Percentiles rank a stretch among this genome's conserved stretches.
phyloP scores from a whole-genome alignment of 139 green algal species.

The Deuterostichococcus epilithicus region DNA sequence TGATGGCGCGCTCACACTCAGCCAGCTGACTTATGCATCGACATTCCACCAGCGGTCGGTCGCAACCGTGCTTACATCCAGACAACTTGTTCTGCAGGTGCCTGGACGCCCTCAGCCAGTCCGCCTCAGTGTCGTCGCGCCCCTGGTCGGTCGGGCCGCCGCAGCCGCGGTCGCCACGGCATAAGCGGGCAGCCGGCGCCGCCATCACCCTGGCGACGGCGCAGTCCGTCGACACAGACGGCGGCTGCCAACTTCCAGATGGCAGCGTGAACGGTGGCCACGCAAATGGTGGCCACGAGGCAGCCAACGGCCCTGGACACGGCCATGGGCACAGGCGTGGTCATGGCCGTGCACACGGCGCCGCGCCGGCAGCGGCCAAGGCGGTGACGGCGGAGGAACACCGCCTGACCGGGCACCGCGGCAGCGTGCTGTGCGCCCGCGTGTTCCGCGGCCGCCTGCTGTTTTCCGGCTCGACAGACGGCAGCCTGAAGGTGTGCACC shows the following conservation, averaged over 20 bases:
- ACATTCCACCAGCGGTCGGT: too few relatives aligned
- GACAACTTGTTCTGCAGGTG: constrained; percentile 21
- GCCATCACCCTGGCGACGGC: too few relatives aligned
- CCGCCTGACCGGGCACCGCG: constrained; percentile 65
- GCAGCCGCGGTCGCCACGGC: neutral
- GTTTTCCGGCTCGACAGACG: constrained; percentile 64
- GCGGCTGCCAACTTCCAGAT: too few relatives aligned
- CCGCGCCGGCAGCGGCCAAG: neutral
- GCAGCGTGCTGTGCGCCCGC: constrained; percentile 51
- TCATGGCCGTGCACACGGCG: neutral
- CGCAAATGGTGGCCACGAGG: too few relatives aligned
- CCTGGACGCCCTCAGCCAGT: constrained; percentile 61
- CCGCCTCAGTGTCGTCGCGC: constrained; percentile 14
- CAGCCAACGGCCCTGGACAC: too few relatives aligned
- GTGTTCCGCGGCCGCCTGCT: constrained; percentile 42
- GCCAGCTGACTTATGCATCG: too few relatives aligned
- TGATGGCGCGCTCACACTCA: too few relatives aligned
- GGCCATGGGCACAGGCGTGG: too few relatives aligned
- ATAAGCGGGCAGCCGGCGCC: neutral
- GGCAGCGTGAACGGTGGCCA: too few relatives aligned
- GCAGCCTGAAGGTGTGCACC: constrained; percentile 49
- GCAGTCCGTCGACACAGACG: too few relatives aligned
- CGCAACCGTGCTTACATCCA: too few relatives aligned
- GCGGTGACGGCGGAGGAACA: constrained; percentile 35
- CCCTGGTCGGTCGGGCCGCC: neutral